Evolutionary conservation across 2,329 filamentous ascomycete species (phyloP).

Genomic region (Trichoderma harzianum): DNA sequence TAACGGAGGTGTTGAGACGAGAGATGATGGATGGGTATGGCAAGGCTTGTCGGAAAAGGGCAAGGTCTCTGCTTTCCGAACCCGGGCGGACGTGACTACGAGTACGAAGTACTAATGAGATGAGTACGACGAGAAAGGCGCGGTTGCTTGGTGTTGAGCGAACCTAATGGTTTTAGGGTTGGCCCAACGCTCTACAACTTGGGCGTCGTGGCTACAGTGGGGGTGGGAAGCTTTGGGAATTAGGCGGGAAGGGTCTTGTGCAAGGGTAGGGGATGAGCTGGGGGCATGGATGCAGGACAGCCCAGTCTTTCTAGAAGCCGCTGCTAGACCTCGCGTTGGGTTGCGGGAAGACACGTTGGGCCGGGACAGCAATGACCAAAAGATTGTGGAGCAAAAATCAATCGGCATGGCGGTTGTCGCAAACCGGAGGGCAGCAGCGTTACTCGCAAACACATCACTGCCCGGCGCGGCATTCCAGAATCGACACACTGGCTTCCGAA

Average conservation of each 20-base stretch:
- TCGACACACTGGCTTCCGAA: neutral
- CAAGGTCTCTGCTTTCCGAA: neutral
- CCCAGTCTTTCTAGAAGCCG: conserved; percentile 18
- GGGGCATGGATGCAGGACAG: conserved; percentile 13
- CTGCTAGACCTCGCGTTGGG: conserved; percentile 16
- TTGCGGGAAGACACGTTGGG: conserved; percentile 17
- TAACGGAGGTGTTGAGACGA: neutral
- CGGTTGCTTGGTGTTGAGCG: conserved; percentile 13
- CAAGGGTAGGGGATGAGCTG: neutral
- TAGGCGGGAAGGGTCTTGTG: conserved; percentile 17
- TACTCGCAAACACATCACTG: conserved; percentile 18
- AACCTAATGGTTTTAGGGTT: conserved; percentile 15
- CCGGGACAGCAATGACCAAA: conserved; percentile 14
- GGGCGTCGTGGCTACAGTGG: conserved; percentile 16
- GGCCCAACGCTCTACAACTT: conserved; percentile 15
- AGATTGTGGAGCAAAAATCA: conserved; percentile 6
- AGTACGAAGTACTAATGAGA: neutral
- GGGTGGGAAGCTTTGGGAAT: conserved; percentile 12
- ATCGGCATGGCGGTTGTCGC: conserved; percentile 7
- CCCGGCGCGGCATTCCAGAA: conserved; percentile 17
- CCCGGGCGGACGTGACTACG: neutral
- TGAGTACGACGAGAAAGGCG: conserved; percentile 5
- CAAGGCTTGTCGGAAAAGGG: conserved; percentile 10
- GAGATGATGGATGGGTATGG: neutral
- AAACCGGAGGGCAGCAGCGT: conserved; percentile 13